These are phyloP conservation scores for Aspergillus nidulans DNA, from an alignment of 495 filamentous ascomycete species.

Conservation along the genomic window DNA sequence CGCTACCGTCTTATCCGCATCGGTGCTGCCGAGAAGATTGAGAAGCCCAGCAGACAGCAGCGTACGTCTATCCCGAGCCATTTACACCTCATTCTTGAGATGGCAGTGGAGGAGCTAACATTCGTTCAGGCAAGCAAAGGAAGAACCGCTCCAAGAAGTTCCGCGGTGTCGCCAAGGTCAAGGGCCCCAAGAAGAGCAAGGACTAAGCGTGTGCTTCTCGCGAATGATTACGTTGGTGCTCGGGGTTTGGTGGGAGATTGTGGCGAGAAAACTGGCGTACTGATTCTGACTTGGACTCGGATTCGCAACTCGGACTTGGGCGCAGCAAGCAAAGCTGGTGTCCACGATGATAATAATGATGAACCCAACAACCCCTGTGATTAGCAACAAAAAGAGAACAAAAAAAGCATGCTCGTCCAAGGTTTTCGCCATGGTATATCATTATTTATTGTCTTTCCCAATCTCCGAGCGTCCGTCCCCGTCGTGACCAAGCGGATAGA, in stretches of 20 bases:
- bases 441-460: slow-evolving; percentile 1
- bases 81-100: neutral
- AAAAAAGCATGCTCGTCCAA: slow-evolving; percentile 7
- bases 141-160: slow-evolving; percentile 99
- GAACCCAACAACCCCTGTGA: slow-evolving; percentile 12
- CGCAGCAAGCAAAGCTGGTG: slow-evolving; percentile 14
- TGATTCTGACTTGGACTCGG: slow-evolving; percentile 12
- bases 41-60: slow-evolving; percentile 96
- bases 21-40: slow-evolving; percentile 84
- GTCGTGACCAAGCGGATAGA: slow-evolving; percentile 4
- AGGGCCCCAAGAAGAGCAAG: slow-evolving; percentile 75
- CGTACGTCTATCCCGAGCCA: slow-evolving; percentile 61
- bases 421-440: slow-evolving; percentile 1
- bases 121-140: slow-evolving; percentile 88
- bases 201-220: slow-evolving; percentile 33
- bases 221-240: slow-evolving; percentile 17
- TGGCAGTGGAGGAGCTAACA: slow-evolving; percentile 6
- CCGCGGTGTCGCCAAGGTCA: slow-evolving; percentile 86
- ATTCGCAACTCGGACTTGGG: slow-evolving; percentile 10
- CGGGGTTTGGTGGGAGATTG: slow-evolving; percentile 11
- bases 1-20: slow-evolving; percentile 93
- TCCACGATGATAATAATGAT: slow-evolving; percentile 15
- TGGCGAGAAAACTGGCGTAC: slow-evolving; percentile 9
- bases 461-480: neutral
- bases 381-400: slow-evolving; percentile 7